phyloP scores from a whole-genome alignment of 176 grass and related monocot species.

The Microstegium vimineum region DNA sequence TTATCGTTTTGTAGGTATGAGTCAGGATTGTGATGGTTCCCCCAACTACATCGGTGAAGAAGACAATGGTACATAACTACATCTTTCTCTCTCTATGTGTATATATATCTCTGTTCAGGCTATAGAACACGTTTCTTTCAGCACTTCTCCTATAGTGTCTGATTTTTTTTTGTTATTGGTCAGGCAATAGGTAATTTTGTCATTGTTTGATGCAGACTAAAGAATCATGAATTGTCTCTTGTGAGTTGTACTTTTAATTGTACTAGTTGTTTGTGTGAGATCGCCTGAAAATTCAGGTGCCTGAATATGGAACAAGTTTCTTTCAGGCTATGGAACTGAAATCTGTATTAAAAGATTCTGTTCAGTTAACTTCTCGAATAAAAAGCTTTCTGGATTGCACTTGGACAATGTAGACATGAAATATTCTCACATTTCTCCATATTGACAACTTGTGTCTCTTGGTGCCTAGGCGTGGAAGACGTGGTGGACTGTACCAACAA shows the following conservation, averaged over 20 bases:
- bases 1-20: neutral
- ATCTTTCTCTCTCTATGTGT: neutral
- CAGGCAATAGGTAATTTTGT: neutral
- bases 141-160: neutral
- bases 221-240: neutral
- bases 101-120: neutral
- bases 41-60: neutral
- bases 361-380: neutral
- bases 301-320: neutral
- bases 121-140: neutral
- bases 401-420: no score
- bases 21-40: neutral
- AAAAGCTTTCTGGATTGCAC: neutral
- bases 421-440: no score
- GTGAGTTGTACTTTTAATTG: neutral
- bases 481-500: neutral
- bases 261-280: neutral
- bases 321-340: neutral
- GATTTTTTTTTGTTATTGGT: neutral
- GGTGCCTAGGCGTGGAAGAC: constrained; percentile 12
- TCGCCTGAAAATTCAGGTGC: neutral
- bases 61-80: neutral
- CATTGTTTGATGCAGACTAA: neutral
- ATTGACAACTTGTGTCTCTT: neutral
- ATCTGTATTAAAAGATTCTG: neutral